Percentiles rank a stretch among this genome's conserved stretches.
phyloP scores from a whole-genome alignment of 257 asterid species.

The Paraleonurus japonicus region DNA sequence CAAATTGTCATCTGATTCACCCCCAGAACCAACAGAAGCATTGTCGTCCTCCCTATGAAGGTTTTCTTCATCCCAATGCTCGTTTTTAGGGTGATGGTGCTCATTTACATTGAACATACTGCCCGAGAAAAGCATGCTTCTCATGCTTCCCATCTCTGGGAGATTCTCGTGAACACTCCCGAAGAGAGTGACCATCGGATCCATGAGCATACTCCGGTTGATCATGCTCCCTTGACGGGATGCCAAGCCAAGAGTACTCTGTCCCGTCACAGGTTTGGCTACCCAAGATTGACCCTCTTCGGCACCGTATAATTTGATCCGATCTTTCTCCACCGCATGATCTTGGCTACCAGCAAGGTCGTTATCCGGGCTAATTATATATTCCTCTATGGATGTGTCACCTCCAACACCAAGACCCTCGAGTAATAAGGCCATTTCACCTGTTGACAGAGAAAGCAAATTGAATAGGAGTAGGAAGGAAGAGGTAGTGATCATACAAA shows the following conservation, averaged over 20 bases:
- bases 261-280: conserved; percentile 82
- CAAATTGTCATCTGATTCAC: conserved; percentile 68
- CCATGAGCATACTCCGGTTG: conserved; percentile 56
- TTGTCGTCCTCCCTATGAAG: conserved; percentile 44
- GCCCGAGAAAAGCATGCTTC: conserved; percentile 83
- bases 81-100: conserved; percentile 45
- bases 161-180: conserved; percentile 88
- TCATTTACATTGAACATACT: conserved; percentile 77
- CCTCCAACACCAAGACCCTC: conserved; percentile 88
- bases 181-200: conserved; percentile 88
- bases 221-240: conserved; percentile 84
- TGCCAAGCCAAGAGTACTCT: conserved; percentile 58
- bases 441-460: conserved; percentile 37
- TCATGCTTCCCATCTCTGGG: conserved; percentile 73
- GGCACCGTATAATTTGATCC: conserved; percentile 81
- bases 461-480: no score
- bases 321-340: conserved; percentile 54
- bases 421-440: conserved; percentile 90
- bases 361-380: conserved; percentile 70
- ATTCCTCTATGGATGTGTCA: conserved; percentile 85
- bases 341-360: conserved; percentile 58
- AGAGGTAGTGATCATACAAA: no score
- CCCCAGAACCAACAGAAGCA: conserved; percentile 52
- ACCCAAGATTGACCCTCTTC: conserved; percentile 95
- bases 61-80: conserved; percentile 79